Evolutionary conservation across 805 yeast genomes (phyloP).

Genomic region (Starmerella powellii): DNA sequence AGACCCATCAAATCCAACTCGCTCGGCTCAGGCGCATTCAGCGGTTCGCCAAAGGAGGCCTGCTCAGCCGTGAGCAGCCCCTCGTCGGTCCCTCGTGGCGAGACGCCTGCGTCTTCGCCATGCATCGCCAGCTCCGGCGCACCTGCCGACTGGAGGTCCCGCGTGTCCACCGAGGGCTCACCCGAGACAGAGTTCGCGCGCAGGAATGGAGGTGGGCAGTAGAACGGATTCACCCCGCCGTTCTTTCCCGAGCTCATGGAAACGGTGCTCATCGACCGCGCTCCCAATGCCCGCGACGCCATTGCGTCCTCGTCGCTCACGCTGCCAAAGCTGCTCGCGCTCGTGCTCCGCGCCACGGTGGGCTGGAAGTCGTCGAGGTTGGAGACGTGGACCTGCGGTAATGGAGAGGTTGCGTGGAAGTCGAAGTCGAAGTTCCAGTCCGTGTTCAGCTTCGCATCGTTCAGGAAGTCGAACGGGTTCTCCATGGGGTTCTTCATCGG

Average conservation of each 20-base stretch:
- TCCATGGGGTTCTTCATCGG: conserved; percentile 12
- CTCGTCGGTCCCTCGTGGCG: neutral
- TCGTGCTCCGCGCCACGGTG: neutral
- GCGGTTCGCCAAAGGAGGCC: too few relatives aligned
- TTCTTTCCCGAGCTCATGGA: neutral
- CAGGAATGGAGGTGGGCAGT: conserved; percentile 26
- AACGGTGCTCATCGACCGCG: neutral
- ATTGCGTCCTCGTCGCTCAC: neutral
- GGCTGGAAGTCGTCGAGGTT: conserved; percentile 10
- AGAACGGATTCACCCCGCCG: conserved; percentile 29
- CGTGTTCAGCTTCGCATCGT: neutral
- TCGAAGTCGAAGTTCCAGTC: conserved; percentile 2
- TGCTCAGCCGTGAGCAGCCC: neutral
- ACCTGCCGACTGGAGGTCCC: too few relatives aligned
- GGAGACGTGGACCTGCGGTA: neutral
- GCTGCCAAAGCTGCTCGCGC: neutral
- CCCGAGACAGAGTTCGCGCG: conserved; percentile 1
- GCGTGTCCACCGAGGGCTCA: too few relatives aligned
- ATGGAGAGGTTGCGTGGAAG: neutral
- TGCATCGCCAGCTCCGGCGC: neutral
- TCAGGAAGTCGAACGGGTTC: conserved; percentile 10
- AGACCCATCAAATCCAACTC: too few relatives aligned
- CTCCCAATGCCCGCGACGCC: neutral
- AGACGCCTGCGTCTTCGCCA: conserved; percentile 5
- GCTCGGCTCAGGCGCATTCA: too few relatives aligned